Base-by-base conservation (phyloP, 805 yeast species). In the Lipomyces yamanashiensis region DNA sequence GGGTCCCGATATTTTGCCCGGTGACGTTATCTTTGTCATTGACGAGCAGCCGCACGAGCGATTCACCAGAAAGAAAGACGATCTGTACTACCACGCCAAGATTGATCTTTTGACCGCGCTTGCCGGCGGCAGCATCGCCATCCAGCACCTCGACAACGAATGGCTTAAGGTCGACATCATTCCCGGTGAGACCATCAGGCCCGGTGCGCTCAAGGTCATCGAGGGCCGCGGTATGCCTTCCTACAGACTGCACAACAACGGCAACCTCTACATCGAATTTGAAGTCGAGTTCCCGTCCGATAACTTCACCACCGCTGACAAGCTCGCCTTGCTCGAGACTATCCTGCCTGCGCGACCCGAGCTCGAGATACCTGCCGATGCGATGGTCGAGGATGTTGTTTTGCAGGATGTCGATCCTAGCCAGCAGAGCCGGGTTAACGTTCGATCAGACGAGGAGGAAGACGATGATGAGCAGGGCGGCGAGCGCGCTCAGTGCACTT, bases 141-240 rank as follows among this genome's bases (percentile, higher is more conserved):
- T 95, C 75, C 84, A 92, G 81, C 98, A 93, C 75, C 86, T 95
- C 63, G 89, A 91, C 71, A 97, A 97, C 70, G 97, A 92, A 72
- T 91, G 86, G 84, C 80, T 93, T 74, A 90, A 92, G 82, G 85
- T 92, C 63, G 81, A 84, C 44, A 85, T 92, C 67, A 79, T 88
- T 57, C 95, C 98, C 60, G 98, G 98, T 76, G 97, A 93, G 79
- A 92, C 93, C 66, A 88, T 95, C 68, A 73, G 92, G 39, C 98
- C 98, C 57, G 96, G 90, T 68, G 76, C 81, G 48, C 80, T 87
- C 72, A 92, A 91, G 79, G 91, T 91, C 60, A 80, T 95, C 68
- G 91, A 88, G 71, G 90, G 87, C 73, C 92, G 93, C 79, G 99
- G 99, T 86, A 95, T 95, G 99, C 99, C 99, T 70, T 81, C 93